A percentile compares a stretch with the other conserved stretches of the same genome.
phyloP scores from a whole-genome alignment of 2,329 filamentous ascomycete species.

The Leptographium radiaticola region DNA sequence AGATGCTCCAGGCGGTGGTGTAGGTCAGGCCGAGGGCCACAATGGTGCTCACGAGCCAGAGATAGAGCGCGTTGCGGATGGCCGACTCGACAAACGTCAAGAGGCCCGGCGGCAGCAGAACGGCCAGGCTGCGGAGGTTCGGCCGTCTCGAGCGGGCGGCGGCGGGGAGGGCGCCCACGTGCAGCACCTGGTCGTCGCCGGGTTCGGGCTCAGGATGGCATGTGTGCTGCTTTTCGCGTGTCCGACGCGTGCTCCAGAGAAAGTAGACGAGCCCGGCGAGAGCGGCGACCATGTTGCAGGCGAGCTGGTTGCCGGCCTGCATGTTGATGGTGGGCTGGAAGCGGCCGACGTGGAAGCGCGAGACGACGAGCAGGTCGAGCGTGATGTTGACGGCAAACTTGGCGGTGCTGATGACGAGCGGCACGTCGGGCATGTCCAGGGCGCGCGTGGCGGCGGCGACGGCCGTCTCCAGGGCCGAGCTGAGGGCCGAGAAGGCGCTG shows the following conservation, averaged over 20 bases:
- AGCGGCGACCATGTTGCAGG: slow-evolving; percentile 44
- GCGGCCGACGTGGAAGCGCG: slow-evolving; percentile 45
- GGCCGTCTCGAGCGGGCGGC: slow-evolving; percentile 17
- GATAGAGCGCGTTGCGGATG: slow-evolving; percentile 54
- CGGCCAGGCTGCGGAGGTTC: slow-evolving; percentile 28
- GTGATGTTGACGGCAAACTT: slow-evolving; percentile 56
- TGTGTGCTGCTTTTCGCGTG: slow-evolving; percentile 8
- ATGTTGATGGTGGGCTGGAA: slow-evolving; percentile 45
- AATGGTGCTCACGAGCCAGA: slow-evolving; percentile 56
- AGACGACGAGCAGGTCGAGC: slow-evolving; percentile 53
- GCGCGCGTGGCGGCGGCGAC: slow-evolving; percentile 49
- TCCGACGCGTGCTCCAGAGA: slow-evolving; percentile 25
- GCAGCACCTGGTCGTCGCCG: no score
- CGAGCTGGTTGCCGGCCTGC: slow-evolving; percentile 50
- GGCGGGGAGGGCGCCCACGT: neutral
- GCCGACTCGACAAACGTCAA: slow-evolving; percentile 52
- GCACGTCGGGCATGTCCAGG: slow-evolving; percentile 56
- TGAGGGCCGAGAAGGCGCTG: slow-evolving; percentile 47
- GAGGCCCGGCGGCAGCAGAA: slow-evolving; percentile 42
- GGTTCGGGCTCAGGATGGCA: neutral
- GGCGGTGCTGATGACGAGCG: slow-evolving; percentile 48
- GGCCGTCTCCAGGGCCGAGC: slow-evolving; percentile 48
- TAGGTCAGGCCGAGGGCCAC: slow-evolving; percentile 50
- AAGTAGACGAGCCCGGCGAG: slow-evolving; percentile 48
- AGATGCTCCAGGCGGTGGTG: slow-evolving; percentile 60